A percentile compares a stretch with the other conserved stretches of the same genome.
Conservation (phyloP, 352 stramenopile species). For the Phytophthora citricola region DNA sequence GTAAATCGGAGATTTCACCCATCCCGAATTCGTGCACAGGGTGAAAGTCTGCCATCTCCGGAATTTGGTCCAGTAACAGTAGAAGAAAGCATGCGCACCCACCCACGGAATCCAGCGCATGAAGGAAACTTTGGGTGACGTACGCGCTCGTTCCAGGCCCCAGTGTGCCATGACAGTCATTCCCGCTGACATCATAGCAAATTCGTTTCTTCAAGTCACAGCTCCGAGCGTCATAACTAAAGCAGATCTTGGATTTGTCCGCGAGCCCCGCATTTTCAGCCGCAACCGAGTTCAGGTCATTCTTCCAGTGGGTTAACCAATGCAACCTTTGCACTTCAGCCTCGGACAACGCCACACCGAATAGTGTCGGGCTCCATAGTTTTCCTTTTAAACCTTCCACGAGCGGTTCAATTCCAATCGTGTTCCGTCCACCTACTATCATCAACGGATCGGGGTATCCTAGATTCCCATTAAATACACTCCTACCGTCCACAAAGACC, state of each 20-base stretch:
- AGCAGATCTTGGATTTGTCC: conserved; percentile 85
- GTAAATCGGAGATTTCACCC: conserved; percentile 68
- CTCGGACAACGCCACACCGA: conserved; percentile 68
- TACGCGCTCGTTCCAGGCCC: conserved; percentile 70
- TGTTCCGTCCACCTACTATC: conserved; percentile 77
- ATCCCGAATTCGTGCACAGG: conserved; percentile 72
- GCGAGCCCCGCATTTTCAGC: conserved; percentile 67
- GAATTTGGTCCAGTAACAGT: conserved; percentile 77
- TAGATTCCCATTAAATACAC: conserved; percentile 69
- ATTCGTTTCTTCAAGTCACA: conserved; percentile 60
- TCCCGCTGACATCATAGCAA: conserved; percentile 81
- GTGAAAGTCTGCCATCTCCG: conserved; percentile 81
- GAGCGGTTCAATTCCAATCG: conserved; percentile 66
- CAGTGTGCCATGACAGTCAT: conserved; percentile 75
- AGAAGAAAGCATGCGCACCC: conserved; percentile 78
- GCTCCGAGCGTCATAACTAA: conserved; percentile 80
- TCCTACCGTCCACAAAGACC: conserved; percentile 69
- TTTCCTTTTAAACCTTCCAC: conserved; percentile 64
- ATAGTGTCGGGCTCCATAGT: conserved; percentile 82
- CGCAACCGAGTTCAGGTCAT: conserved; percentile 57
- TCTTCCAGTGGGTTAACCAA: conserved; percentile 84
- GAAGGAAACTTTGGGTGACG: conserved; percentile 66
- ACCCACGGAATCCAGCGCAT: conserved; percentile 73
- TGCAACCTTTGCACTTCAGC: conserved; percentile 73
- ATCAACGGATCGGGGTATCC: conserved; percentile 74